Evolutionary conservation across 768 basidiomycete species (phyloP), one percentile per base, ranked within the genome.

Genomic region (Harrya chromipes): DNA sequence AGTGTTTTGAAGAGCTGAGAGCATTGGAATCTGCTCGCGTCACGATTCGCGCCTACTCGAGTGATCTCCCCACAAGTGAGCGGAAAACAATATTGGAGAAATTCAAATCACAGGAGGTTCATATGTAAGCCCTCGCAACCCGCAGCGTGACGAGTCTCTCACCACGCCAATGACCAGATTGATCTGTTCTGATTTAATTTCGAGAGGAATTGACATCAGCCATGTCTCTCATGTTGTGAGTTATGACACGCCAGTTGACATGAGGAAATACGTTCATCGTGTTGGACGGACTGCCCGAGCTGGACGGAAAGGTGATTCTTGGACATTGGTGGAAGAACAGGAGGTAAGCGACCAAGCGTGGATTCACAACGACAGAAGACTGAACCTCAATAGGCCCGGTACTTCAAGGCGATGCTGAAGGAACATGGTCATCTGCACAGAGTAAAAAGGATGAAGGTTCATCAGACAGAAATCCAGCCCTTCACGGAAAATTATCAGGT

Each of bases 201-300:
- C 95, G 3, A 84, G 97, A 49, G 97, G 97, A 11, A 93, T 97
- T 52, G 95, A 98, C 62, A 89, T 99, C 49, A 88, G 84, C 50
- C 83, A 91, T 55, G 91, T 98, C 29, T 81, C 85, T 3, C 90
- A 97, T 67, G 95, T 99, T 26, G 81, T 99, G 40, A 94, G 87
- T 61, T 98, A 99, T 66, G 97, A 99, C 64, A 85, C 83, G 2
- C 94, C 97, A 9, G 79, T 97, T n/a, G 97, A 98, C 66, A 94
- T 97, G 82, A 81, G 92, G 43, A 98, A 98, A 67, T 99, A 99
- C 62, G 90, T 99, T 11, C 97, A 99, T 68, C 86, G 97, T 46
- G 95, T 94, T 9, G 97, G 97, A 19, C 79, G 97, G 38, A 98
- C 97, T 6, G 97, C 97, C 3, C 80, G 97, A 43, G 97, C 97